Base-by-base conservation (phyloP, 306 rosid genomes). In the Aeschynomene evenia region DNA sequence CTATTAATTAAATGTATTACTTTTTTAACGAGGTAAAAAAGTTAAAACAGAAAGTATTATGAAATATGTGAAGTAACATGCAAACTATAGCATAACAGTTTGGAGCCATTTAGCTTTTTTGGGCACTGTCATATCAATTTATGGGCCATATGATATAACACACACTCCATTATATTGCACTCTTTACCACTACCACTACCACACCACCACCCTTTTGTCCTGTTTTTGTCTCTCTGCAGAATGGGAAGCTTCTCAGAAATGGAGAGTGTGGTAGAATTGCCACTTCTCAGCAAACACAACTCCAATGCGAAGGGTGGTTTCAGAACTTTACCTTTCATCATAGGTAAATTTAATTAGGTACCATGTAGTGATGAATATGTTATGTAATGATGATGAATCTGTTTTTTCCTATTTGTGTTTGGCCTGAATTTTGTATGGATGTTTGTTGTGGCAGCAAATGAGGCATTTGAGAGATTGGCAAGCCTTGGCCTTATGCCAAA, bases 311-410 rank as follows among this genome's bases (percentile, higher is more conserved):
- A 70, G 56, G 77, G 81, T 54, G 81, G 81, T 18, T 54, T 77
- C 23, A 70, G 77, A 70, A 63, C 81, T 16, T 45, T 77, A n/a
- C 72, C 81, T 15, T 77, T 70, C 72, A 77, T 77, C 73, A 53
- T 77, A 33, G 81, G 81, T 62, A 77, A 60, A 49, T 34, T 8
- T 5, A 34, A 5, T 34, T 2, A 9, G 61, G 45, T 18, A 16
- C 42, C 14, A 49, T 21, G 1, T 50, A 9, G 3, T 7, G 31
- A n/a, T n/a, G n/a, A n/a, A n/a, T 28, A 28, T 28, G 5, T 28
- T 28, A 28, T 28, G 5, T 2, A 6, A 8, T 22, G 16, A 23
- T 23, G 13, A 18, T 28, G 6, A 31, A 49, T 67, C 6, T 7
- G 3, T 49, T 21, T 65, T 64, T 33, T 2, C 4, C 33, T 45